Evolutionary conservation across 345 rosid genomes (phyloP), one percentile per base, ranked within the genome.

Genomic region (Viola odorata): DNA sequence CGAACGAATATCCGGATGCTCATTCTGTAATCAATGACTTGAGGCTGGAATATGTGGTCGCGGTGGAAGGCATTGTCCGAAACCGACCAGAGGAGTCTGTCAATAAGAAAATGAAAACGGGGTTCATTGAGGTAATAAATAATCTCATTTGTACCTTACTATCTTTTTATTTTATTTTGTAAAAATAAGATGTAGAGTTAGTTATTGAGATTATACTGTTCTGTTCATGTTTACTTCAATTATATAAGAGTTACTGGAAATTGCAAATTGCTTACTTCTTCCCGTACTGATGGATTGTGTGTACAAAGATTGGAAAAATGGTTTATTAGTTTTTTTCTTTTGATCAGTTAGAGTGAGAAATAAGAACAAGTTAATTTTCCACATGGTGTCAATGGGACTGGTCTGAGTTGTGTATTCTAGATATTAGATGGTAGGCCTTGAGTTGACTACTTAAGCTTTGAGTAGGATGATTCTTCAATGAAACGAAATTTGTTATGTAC

Each of bases 41-140:
- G 88, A 83, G 97, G 74, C 68, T 90, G 64, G 99, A 90, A 75
- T 87, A 86, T 54, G 96, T 94, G 53, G 78, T 90, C 61, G 82
- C 80, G 12, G 80, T 94, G 16, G 97, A 86, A 73, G 96, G 97
- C 39, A 66, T 83, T 57, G 84, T 90, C 63, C 84, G 84, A 61
- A 62, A 82, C 44, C 77, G 99, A 65, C 99, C 97, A 5, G 68
- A 51, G 10, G 97, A 84, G 65, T 84, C 97, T 13, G 62, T 87
- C 53, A 94, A 94, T 77, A 84, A 75, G 83, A 86, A 87, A 73
- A 85, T 94, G 95, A 83, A 75, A 74, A 94, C 96, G 10, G 96
- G 97, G 42, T 67, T 62, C 55, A 42, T 94, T 52, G 97, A 89
- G 96, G 98, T 87, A 72, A 48, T 50, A 1, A 23, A 23, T 23